phyloP scores from a whole-genome alignment of 2,329 filamentous ascomycete species.

The Ploettnerulaceae sp. region DNA sequence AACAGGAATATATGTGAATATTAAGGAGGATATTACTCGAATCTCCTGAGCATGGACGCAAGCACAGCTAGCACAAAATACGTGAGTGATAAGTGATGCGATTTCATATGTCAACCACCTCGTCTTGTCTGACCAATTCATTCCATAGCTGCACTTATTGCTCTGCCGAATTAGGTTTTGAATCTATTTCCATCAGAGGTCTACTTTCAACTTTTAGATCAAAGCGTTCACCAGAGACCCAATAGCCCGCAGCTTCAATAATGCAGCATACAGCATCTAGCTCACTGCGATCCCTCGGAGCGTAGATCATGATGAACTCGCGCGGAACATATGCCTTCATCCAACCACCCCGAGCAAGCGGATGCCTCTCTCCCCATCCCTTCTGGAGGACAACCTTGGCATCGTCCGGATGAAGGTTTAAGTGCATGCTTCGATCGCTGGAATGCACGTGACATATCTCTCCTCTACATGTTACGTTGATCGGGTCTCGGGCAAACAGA shows the following conservation, averaged over 20 bases:
- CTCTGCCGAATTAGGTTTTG: neutral
- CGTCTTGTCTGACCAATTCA: no score
- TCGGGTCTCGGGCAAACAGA: slow-evolving; percentile 62
- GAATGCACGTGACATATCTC: slow-evolving; percentile 79
- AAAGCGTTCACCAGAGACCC: slow-evolving; percentile 38
- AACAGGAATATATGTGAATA: no score
- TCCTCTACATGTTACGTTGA: slow-evolving; percentile 69
- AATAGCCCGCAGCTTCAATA: slow-evolving; percentile 71
- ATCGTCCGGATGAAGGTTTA: slow-evolving; percentile 76
- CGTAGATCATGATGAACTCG: slow-evolving; percentile 79
- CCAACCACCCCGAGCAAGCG: slow-evolving; percentile 61
- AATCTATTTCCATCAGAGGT: neutral
- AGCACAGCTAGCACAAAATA: no score
- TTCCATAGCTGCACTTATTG: neutral
- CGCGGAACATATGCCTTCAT: slow-evolving; percentile 63
- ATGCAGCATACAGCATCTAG: slow-evolving; percentile 62
- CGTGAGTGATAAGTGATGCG: no score
- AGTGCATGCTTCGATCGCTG: slow-evolving; percentile 70
- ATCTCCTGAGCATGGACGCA: no score
- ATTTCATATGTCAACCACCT: no score
- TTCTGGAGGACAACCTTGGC: slow-evolving; percentile 65
- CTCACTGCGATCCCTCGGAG: slow-evolving; percentile 65
- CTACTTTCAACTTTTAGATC: slow-evolving; percentile 20
- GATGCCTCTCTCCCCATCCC: slow-evolving; percentile 73
- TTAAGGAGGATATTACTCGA: no score